Evolutionary conservation across 2,329 filamentous ascomycete species (phyloP).

Genomic region (Trichoderma semiorbis): DNA sequence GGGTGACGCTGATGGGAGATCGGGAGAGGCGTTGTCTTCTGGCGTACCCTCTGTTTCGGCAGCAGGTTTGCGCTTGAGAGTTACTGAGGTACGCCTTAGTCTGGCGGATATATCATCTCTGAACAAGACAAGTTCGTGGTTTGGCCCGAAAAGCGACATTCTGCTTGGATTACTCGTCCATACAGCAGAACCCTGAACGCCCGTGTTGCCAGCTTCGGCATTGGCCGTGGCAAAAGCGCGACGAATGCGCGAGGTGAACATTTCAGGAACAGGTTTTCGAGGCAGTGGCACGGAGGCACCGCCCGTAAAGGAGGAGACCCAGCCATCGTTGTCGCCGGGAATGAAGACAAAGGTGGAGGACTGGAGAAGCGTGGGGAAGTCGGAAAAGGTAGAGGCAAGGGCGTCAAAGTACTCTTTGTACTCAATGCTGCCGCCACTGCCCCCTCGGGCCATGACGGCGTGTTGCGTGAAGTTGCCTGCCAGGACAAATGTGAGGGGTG

Average conservation of each 20-base stretch:
- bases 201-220: conserved; percentile 55
- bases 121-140: conserved; percentile 82
- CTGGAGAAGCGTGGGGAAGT: conserved; percentile 78
- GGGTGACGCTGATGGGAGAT: conserved; percentile 17
- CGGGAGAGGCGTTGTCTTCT: background rate
- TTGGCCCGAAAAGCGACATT: conserved; percentile 79
- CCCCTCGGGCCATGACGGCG: conserved; percentile 63
- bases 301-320: conserved; percentile 80
- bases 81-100: conserved; percentile 71
- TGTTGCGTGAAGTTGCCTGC: conserved; percentile 77
- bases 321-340: conserved; percentile 96
- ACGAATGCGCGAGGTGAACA: conserved; percentile 86
- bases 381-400: conserved; percentile 74
- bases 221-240: conserved; percentile 78
- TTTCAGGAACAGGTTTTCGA: conserved; percentile 69
- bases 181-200: conserved; percentile 55
- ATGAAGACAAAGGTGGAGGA: conserved; percentile 86
- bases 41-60: conserved; percentile 28
- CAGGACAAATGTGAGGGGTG: conserved; percentile 76
- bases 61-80: conserved; percentile 52
- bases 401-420: conserved; percentile 96
- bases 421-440: conserved; percentile 79
- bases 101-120: conserved; percentile 82
- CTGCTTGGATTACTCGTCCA: conserved; percentile 89
- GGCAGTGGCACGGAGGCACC: conserved; percentile 70